Conservation (phyloP, 2,329 filamentous ascomycete genomes). For the Coniosporium tulheliwenetii region DNA sequence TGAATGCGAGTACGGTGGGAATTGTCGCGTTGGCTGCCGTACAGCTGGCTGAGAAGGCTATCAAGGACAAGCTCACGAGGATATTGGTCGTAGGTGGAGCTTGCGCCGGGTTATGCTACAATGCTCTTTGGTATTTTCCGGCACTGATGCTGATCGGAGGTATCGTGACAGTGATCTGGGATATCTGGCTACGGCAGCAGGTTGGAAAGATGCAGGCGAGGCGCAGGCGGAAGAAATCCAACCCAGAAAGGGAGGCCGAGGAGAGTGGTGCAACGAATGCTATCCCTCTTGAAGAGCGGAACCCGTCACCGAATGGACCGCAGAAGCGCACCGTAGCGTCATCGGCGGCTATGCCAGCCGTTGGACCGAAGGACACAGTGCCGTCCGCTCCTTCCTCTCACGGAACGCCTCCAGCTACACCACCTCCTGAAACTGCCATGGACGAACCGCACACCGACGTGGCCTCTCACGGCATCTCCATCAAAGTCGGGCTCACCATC, state of each 20-base stretch:
- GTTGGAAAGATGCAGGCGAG: conserved; percentile 14
- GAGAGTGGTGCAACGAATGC: conserved; percentile 5
- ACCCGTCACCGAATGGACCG: neutral
- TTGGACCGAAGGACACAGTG: neutral
- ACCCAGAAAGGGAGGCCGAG: conserved; percentile 7
- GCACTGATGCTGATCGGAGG: conserved; percentile 44
- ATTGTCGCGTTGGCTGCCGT: conserved; percentile 57
- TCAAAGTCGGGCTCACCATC: conserved; percentile 21
- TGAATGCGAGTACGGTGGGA: conserved; percentile 59
- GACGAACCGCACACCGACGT: conserved; percentile 8
- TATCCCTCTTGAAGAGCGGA: neutral
- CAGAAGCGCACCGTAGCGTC: conserved; percentile 7
- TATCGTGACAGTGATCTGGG: conserved; percentile 36
- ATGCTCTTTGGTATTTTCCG: conserved; percentile 62
- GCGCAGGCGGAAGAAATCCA: conserved; percentile 7
- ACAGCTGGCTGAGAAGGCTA: conserved; percentile 47
- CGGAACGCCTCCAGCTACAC: neutral
- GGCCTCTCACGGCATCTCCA: conserved; percentile 17
- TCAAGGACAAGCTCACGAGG: conserved; percentile 47
- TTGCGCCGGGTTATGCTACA: conserved; percentile 52
- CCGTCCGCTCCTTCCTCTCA: neutral
- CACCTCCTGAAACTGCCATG: neutral
- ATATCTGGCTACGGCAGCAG: conserved; percentile 34
- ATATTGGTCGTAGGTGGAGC: conserved; percentile 48
- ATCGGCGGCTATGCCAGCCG: neutral